Evolutionary conservation across 768 basidiomycete species (phyloP).

Genomic region (Gloeostereum incarnatum): DNA sequence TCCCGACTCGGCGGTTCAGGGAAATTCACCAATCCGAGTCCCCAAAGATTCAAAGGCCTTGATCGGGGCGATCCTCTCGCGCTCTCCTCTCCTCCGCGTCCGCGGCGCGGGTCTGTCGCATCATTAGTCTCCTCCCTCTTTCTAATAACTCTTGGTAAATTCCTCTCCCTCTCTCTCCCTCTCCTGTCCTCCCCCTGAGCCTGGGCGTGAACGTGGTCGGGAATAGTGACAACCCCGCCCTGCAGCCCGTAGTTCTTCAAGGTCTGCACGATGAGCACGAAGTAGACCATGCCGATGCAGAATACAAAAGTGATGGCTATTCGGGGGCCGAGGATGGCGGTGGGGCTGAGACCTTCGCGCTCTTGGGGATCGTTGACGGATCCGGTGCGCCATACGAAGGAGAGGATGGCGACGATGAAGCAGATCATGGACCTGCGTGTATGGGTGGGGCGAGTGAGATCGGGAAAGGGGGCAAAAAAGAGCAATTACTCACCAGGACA

Average conservation of each 20-base stretch:
- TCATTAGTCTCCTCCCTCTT: conserved; percentile 23
- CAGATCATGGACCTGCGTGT: conserved; percentile 53
- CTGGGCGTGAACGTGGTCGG: not conserved
- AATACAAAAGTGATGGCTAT: conserved; percentile 46
- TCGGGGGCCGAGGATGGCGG: conserved; percentile 39
- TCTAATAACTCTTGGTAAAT: not conserved
- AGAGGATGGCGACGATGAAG: conserved; percentile 52
- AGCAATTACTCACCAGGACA: conserved; percentile 30
- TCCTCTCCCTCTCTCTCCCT: conserved; percentile 1
- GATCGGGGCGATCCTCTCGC: too few relatives aligned
- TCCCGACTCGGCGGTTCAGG: too few relatives aligned
- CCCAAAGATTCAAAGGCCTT: too few relatives aligned
- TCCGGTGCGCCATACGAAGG: conserved; percentile 61
- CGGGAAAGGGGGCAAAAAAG: not conserved
- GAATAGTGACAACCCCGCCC: not conserved
- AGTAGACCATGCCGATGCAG: conserved; percentile 50
- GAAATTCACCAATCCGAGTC: too few relatives aligned
- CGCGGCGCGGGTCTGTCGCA: too few relatives aligned
- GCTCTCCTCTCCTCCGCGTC: too few relatives aligned
- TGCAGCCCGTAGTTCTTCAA: conserved; percentile 45
- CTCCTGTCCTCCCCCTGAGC: not conserved
- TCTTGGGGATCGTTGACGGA: conserved; percentile 27
- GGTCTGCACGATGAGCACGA: conserved; percentile 51
- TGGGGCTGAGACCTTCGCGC: conserved; percentile 25
- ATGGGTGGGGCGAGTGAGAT: not conserved